A percentile compares a stretch with the other conserved stretches of the same genome.
Evolutionary conservation across 768 basidiomycete genomes (phyloP).

Genomic region (Amanita thiersii): DNA sequence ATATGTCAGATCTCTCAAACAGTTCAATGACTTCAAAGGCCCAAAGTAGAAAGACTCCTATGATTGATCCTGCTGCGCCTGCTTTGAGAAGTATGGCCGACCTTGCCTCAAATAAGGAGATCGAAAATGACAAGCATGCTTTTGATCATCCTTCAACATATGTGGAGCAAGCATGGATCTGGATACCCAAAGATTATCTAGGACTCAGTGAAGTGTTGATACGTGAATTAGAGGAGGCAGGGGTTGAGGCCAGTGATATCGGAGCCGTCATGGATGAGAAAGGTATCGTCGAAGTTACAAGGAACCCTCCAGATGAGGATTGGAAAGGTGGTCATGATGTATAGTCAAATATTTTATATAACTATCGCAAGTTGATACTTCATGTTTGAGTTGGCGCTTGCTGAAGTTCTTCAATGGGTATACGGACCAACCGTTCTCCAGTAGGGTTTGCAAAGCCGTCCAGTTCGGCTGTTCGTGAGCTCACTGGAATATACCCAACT

Average conservation of each 20-base stretch:
- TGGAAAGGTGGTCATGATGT: slow-evolving; percentile 31
- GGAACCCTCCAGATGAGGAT: slow-evolving; percentile 36
- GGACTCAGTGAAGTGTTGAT: slow-evolving; percentile 32
- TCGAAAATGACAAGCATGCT: slow-evolving; percentile 29
- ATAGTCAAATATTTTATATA: slow-evolving; percentile 12
- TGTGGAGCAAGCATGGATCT: slow-evolving; percentile 36
- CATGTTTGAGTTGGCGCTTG: slow-evolving; percentile 12
- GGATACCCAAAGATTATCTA: slow-evolving; percentile 34
- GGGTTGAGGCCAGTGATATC: slow-evolving; percentile 34
- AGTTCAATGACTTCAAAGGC: slow-evolving; percentile 14
- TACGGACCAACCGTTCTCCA: slow-evolving; percentile 65
- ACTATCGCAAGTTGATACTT: not conserved
- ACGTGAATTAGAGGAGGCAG: slow-evolving; percentile 26
- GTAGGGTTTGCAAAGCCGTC: slow-evolving; percentile 11
- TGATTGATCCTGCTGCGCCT: slow-evolving; percentile 22
- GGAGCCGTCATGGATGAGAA: slow-evolving; percentile 35
- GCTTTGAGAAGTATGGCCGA: slow-evolving; percentile 15
- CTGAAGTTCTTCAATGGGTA: slow-evolving; percentile 63
- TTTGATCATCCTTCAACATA: slow-evolving; percentile 43
- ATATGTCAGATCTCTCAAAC: slow-evolving; percentile 13
- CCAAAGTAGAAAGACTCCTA: slow-evolving; percentile 12
- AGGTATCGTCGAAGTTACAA: slow-evolving; percentile 36
- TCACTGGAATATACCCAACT: not conserved
- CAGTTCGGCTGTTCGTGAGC: not conserved
- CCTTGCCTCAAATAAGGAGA: too few relatives aligned